These are phyloP conservation scores for Saccharomyces cerevisiae DNA, from an alignment of 805 yeast genomes.

Conservation along the genomic window DNA sequence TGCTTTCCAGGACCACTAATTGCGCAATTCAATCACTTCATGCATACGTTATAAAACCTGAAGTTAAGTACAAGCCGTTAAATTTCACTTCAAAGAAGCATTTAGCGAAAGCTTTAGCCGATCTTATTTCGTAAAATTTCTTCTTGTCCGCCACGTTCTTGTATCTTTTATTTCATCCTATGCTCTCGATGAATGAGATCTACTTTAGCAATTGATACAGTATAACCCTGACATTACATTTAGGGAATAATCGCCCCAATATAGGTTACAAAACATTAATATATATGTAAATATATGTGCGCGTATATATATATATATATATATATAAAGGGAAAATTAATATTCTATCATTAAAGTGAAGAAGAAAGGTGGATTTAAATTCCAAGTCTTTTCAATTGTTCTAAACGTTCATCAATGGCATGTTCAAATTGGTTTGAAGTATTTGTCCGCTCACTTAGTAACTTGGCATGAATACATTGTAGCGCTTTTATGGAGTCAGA, in stretches of 20 bases:
- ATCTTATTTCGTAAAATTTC: background rate
- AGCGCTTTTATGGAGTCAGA: constrained; percentile 77
- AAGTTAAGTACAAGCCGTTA: background rate
- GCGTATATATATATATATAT: background rate
- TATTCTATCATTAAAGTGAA: background rate
- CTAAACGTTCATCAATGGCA: constrained; percentile 39
- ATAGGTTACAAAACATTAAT: background rate
- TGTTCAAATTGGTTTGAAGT: constrained; percentile 21
- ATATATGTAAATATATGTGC: background rate
- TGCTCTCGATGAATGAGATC: background rate
- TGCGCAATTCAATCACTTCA: background rate
- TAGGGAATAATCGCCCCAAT: background rate
- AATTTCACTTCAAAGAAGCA: background rate
- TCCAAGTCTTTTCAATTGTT: constrained; percentile 35
- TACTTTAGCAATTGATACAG: background rate
- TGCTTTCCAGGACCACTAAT: background rate
- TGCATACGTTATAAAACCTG: background rate
- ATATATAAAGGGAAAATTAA: background rate
- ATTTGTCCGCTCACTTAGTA: constrained; percentile 42
- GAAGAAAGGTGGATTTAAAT: constrained; percentile 4
- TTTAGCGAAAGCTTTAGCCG: background rate
- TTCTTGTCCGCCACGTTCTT: background rate
- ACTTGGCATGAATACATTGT: constrained; percentile 70
- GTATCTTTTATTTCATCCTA: background rate
- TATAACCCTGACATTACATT: background rate